Evolutionary conservation across 129 eudicot genomes (phyloP), one percentile per base, ranked within the genome.

Genomic region (Oenanthe sinensis): DNA sequence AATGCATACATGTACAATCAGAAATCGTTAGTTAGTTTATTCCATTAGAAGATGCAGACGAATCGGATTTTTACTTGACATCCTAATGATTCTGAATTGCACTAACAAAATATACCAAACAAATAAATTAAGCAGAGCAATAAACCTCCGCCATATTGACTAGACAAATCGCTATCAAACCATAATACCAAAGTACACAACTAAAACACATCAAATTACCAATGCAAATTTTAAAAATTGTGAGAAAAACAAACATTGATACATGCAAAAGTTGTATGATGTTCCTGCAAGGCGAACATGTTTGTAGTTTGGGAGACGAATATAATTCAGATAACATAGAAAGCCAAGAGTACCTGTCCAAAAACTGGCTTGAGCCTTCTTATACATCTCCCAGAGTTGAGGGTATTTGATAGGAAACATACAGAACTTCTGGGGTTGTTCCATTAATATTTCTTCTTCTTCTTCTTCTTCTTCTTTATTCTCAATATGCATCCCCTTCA

Each of bases 361-460:
- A 52, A 92, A 90, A 84, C 93, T 88, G 71, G 97, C 91, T 48
- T 83, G 78, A 71, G 96, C 84, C 78, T 90, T 92, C 87, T 92
- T 92, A 83, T 92, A 92, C 96, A 92, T 90, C 90, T 92, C 93
- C 97, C 97, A 92, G 12, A 92, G 80, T 81, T 88, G 96, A 28
- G 88, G 86, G 67, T 92, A 92, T 62, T 84, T 84, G 50, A 92
- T 80, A 37, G 97, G 97, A 79, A 92, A 92, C 97, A 92, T 92
- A 82, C 97, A 92, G 77, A 86, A 92, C 72, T 87, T 88, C 78
- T 86, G 91, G 36, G 85, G 75, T 45, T 86, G 88, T 81, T 86
- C 92, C 85, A 76, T 84, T 50, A 91, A 76, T 15, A 91, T 89
- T 60, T 92, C 88, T 65, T 91, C 97, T 67, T 85, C 88, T 79